These are phyloP conservation scores for Coemansia sp. DNA, from an alignment of 371 early-diverging fungal species.

Conservation along the genomic window DNA sequence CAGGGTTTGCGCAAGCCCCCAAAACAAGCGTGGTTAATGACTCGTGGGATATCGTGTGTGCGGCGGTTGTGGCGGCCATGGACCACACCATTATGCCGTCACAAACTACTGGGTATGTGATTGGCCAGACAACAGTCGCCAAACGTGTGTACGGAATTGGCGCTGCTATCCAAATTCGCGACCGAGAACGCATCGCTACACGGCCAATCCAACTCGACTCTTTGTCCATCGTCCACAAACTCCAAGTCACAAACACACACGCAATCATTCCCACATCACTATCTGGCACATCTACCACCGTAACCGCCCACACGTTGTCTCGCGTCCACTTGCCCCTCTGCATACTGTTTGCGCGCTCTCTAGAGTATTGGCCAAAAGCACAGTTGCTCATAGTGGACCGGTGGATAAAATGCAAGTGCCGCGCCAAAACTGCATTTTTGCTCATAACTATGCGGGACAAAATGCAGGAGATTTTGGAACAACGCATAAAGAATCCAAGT, in stretches of 20 bases:
- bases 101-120: constrained; percentile 15
- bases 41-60: not conserved
- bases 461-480: not conserved
- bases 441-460: not conserved
- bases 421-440: not conserved
- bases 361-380: constrained; percentile 61
- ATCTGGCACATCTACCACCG: not conserved
- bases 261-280: not conserved
- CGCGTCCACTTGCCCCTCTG: constrained; percentile 54
- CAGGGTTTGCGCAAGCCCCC: not conserved
- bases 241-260: not conserved
- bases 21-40: not conserved
- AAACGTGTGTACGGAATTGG: constrained; percentile 43
- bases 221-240: not conserved
- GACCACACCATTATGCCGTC: not conserved
- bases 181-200: constrained; percentile 14
- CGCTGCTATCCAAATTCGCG: constrained; percentile 11
- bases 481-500: not conserved
- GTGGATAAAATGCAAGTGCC: constrained; percentile 54
- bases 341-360: constrained; percentile 59
- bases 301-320: not conserved
- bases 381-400: constrained; percentile 57
- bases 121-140: constrained; percentile 52
- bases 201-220: constrained; percentile 24
- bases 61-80: not conserved